These are phyloP conservation scores for Leishmania amazonensis DNA, from an alignment of 208 protist genomes.

Conservation along the genomic window DNA sequence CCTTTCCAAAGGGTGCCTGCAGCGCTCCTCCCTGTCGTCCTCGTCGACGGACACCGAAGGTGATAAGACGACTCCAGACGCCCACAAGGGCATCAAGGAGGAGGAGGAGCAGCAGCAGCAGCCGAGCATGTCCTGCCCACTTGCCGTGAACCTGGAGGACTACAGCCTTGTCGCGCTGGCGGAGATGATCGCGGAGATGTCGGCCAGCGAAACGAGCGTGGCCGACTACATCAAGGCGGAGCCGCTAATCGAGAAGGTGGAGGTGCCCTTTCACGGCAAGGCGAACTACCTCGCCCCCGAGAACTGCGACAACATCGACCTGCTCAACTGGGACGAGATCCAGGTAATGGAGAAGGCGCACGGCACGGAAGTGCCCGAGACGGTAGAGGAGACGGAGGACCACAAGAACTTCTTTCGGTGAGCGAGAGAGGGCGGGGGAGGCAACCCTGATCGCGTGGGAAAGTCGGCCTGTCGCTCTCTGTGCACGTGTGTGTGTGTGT, in stretches of 20 bases:
- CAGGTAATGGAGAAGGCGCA: constrained; percentile 50
- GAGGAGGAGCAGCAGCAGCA: not conserved
- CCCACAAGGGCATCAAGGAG: not conserved
- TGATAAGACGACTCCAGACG: not conserved
- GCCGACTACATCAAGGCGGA: constrained; percentile 72
- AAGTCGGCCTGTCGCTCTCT: not conserved
- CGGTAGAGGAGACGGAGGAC: constrained; percentile 68
- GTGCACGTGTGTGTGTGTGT: not conserved
- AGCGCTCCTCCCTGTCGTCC: not conserved
- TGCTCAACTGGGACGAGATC: constrained; percentile 72
- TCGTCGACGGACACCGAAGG: not conserved
- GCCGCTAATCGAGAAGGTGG: constrained; percentile 79
- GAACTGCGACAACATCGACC: constrained; percentile 87
- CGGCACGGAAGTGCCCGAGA: constrained; percentile 37
- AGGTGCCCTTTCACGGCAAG: constrained; percentile 72
- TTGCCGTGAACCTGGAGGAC: constrained; percentile 75
- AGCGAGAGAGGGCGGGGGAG: not conserved
- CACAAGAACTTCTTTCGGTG: constrained; percentile 78
- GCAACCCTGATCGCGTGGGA: not conserved
- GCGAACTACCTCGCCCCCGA: constrained; percentile 78
- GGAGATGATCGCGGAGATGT: constrained; percentile 79
- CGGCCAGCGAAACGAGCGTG: constrained; percentile 47
- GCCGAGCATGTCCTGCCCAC: constrained; percentile 12
- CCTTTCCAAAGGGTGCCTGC: not conserved
- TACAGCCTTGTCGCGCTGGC: constrained; percentile 83